A percentile compares a stretch with the other conserved stretches of the same genome.
phyloP scores from a whole-genome alignment of 2,329 filamentous ascomycete genomes.

The Cercospora sesami region DNA sequence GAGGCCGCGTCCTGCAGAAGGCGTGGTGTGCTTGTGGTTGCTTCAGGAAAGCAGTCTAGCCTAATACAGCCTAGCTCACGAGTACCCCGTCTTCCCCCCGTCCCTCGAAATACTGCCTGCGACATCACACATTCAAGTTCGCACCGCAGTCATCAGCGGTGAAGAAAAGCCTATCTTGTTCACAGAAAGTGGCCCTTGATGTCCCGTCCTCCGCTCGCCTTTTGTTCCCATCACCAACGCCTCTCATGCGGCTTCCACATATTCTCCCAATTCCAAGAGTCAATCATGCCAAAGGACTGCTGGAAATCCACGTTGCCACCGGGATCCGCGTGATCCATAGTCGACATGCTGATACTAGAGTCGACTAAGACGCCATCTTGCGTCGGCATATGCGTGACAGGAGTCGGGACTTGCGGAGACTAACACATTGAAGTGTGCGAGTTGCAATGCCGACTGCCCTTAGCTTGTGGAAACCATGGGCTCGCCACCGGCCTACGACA shows the following conservation, averaged over 20 bases:
- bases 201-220: neutral
- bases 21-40: neutral
- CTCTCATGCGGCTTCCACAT: neutral
- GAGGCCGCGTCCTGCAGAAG: neutral
- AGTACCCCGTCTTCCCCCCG: too few species aligned
- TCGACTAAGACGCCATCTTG: neutral
- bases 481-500: neutral
- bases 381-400: neutral
- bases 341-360: neutral
- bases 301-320: neutral
- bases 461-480: too few species aligned
- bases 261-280: neutral
- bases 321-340: neutral
- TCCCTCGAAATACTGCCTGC: too few species aligned
- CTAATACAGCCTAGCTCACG: neutral
- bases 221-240: neutral
- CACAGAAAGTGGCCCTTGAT: neutral
- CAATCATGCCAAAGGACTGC: neutral
- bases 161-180: too few species aligned
- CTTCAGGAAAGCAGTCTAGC: neutral
- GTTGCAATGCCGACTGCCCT: neutral
- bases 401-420: neutral
- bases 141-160: too few species aligned
- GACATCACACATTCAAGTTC: too few species aligned
- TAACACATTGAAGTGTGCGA: neutral